phyloP scores from a whole-genome alignment of 2,329 filamentous ascomycete species.

The Venturia carpophila region DNA sequence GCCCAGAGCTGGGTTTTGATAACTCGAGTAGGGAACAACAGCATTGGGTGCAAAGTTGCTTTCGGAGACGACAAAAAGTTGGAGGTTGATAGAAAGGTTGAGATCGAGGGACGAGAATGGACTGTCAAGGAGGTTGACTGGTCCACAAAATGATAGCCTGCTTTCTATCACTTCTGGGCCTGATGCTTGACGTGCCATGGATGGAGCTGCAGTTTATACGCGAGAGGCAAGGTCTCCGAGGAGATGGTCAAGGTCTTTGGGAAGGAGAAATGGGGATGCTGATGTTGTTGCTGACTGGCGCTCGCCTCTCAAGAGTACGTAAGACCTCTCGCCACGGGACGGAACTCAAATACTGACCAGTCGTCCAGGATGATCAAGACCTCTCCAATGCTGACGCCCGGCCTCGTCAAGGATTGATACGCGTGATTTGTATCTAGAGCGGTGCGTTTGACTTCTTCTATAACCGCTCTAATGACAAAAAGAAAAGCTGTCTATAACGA shows the following conservation, averaged over 20 bases:
- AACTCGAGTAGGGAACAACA: neutral
- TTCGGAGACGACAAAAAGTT: neutral
- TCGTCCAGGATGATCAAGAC: neutral
- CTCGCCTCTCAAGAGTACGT: slow-evolving; percentile 4
- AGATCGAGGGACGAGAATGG: neutral
- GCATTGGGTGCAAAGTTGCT: slow-evolving; percentile 3
- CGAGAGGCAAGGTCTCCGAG: no score
- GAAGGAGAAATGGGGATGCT: neutral
- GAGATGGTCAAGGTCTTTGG: neutral
- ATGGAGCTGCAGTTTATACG: no score
- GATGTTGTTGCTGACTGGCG: neutral
- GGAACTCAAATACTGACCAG: neutral
- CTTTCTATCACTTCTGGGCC: neutral
- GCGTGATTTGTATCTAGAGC: neutral
- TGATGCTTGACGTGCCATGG: neutral
- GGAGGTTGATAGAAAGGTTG: neutral
- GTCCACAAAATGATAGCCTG: neutral
- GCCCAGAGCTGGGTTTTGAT: neutral
- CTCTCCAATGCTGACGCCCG: neutral
- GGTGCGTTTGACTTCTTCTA: neutral
- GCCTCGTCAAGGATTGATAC: neutral
- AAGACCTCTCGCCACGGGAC: neutral
- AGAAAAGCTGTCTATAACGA: neutral
- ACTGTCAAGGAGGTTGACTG: neutral
- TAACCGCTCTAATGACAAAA: neutral